Evolutionary conservation across 2,329 filamentous ascomycete genomes (phyloP).

Genomic region (Cadophora malorum): DNA sequence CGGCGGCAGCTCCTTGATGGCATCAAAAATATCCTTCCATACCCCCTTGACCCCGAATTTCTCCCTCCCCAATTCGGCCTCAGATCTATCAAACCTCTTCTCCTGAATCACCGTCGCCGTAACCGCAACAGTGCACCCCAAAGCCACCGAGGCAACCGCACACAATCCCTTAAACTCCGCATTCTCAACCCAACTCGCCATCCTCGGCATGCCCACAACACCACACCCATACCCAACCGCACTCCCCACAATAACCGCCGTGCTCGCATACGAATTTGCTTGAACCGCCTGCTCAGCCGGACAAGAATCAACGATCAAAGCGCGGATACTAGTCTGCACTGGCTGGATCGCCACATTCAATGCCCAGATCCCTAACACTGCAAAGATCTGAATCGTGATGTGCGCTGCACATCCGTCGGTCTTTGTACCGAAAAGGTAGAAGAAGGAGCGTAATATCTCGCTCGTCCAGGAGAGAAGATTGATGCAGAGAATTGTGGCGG

Average conservation of each 20-base stretch:
- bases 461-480: slow-evolving; percentile 57
- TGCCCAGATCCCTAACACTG: slow-evolving; percentile 39
- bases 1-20: background rate
- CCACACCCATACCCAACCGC: slow-evolving; percentile 44
- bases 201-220: slow-evolving; percentile 32
- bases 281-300: slow-evolving; percentile 43
- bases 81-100: slow-evolving; percentile 17
- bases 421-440: background rate
- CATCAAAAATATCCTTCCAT: background rate
- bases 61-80: background rate
- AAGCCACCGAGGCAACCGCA: slow-evolving; percentile 32
- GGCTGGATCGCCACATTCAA: slow-evolving; percentile 46
- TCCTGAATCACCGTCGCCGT: slow-evolving; percentile 26
- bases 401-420: background rate
- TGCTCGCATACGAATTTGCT: slow-evolving; percentile 44
- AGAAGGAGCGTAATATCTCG: slow-evolving; percentile 45
- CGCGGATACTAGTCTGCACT: slow-evolving; percentile 44
- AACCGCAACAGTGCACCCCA: slow-evolving; percentile 27
- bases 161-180: slow-evolving; percentile 40
- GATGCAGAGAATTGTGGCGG: slow-evolving; percentile 56
- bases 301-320: slow-evolving; percentile 46
- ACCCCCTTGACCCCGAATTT: slow-evolving; percentile 5
- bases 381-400: slow-evolving; percentile 22
- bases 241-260: slow-evolving; percentile 43
- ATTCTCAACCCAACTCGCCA: slow-evolving; percentile 28